Evolutionary conservation across 2,329 filamentous ascomycete species (phyloP).

Genomic region (Alternaria angustiovoidea): DNA sequence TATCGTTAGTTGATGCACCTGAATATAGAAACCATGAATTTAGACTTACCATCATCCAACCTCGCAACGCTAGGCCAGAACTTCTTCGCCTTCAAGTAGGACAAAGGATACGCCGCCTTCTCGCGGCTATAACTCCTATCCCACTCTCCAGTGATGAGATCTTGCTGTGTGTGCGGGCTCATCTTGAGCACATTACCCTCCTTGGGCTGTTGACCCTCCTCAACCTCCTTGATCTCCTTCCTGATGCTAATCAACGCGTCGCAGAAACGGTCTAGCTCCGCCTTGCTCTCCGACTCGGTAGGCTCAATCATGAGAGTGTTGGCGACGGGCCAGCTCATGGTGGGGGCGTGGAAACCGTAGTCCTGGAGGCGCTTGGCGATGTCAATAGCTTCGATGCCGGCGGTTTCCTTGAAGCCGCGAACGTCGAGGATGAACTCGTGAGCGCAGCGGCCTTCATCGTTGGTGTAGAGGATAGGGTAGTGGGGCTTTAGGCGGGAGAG

Average conservation of each 20-base stretch:
- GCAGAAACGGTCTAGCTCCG: constrained; percentile 92
- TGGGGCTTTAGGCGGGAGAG: constrained; percentile 84
- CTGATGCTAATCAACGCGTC: constrained; percentile 89
- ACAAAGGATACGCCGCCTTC: constrained; percentile 84
- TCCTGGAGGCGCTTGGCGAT: constrained; percentile 96
- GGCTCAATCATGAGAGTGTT: constrained; percentile 99
- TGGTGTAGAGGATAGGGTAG: constrained; percentile 94
- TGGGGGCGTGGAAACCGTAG: constrained; percentile 96
- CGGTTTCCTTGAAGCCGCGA: constrained; percentile 81
- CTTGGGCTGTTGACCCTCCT: constrained; percentile 77
- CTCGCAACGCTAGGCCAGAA: constrained; percentile 92
- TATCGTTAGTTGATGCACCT: constrained; percentile 29
- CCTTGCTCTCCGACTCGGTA: constrained; percentile 90
- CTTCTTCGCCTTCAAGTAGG: constrained; percentile 90
- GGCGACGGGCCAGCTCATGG: constrained; percentile 94
- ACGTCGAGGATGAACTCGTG: constrained; percentile 97
- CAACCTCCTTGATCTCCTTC: constrained; percentile 81
- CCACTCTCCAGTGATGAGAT: constrained; percentile 81
- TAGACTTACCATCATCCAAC: constrained; percentile 80
- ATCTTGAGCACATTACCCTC: constrained; percentile 88
- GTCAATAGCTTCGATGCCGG: constrained; percentile 89
- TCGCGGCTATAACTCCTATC: constrained; percentile 81
- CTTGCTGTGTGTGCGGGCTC: constrained; percentile 83
- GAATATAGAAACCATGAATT: not conserved
- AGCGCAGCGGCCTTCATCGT: constrained; percentile 84